Evolutionary conservation across 176 grass and related monocot genomes (phyloP), one percentile per base, ranked within the genome.

Genomic region (Oryza rufipogon): DNA sequence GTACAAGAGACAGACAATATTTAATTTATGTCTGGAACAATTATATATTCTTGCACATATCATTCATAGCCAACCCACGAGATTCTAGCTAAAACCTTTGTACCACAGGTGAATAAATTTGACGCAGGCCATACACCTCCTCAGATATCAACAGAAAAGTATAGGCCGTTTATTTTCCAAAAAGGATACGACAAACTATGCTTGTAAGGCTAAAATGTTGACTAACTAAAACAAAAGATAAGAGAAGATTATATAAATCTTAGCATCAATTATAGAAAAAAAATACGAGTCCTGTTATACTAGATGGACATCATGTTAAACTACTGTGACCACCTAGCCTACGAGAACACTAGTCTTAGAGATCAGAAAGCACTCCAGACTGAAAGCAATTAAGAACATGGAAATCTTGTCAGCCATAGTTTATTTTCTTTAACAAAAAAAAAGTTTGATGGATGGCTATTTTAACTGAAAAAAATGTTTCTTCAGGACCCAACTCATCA

Each of bases 61-160:
- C 67, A 58, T 85, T 82, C 49, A 85, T 33, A 68, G 68, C 19
- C 11, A 58, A 79, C 58, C 69, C 11, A 81, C 30, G 2, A 70
- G 52, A 70, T 20, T 20, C 9, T 63, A 63, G 22, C n/a, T 63
- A 63, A 63, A 58, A 63, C 20, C 2, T 63, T 63, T 63, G 58
- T 63, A 23, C 2, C n/a, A 63, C n/a, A 11, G 9, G n/a, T 23
- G 58, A 63, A 63, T 23, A 63, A 63, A 63, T 63, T 63, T 63
- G 56, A 60, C n/a, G 22, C 58, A 63, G 58, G 6, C n/a, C 2
- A 63, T 23, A 63, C 2, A 63, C 20, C 58, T 63, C 58, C 19
- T 33, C 26, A 51, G 17, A 71, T 81, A 71, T 70, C 9, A 60
- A 23, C 15, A 5, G 22, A 58, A 70, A 81, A 71, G 14, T 16